phyloP scores from a whole-genome alignment of 192 early-diverging fungal genomes.

The Coemansia sp. region DNA sequence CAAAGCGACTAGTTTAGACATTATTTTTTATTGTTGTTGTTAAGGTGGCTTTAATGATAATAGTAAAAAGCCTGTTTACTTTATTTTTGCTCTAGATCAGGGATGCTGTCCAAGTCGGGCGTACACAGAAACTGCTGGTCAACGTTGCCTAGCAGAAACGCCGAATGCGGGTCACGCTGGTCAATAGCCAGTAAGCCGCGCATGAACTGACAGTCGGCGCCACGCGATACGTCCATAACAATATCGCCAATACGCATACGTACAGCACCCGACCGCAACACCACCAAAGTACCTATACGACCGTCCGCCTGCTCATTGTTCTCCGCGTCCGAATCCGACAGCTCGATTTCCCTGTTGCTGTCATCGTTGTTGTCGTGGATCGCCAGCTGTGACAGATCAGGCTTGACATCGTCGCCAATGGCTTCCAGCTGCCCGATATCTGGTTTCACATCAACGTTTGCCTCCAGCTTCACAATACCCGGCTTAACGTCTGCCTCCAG shows the following conservation, averaged over 20 bases:
- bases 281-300: constrained; percentile 42
- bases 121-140: constrained; percentile 42
- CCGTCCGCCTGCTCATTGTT: constrained; percentile 24
- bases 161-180: constrained; percentile 13
- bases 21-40: neutral
- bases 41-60: too few species aligned
- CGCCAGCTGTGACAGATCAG: neutral
- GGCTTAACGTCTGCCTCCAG: constrained; percentile 19
- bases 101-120: constrained; percentile 43
- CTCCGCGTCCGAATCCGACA: constrained; percentile 1
- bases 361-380: constrained; percentile 15
- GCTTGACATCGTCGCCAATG: constrained; percentile 8
- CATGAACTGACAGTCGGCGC: constrained; percentile 47
- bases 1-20: constrained; percentile 2
- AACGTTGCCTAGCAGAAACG: constrained; percentile 43
- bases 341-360: constrained; percentile 9
- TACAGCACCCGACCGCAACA: constrained; percentile 41
- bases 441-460: constrained; percentile 37
- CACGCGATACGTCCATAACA: constrained; percentile 41
- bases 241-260: constrained; percentile 40
- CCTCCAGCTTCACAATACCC: constrained; percentile 31
- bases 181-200: constrained; percentile 40
- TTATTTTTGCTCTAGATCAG: neutral
- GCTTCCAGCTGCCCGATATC: constrained; percentile 12
- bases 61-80: neutral